Evolutionary conservation across 1,139 yeast species (phyloP).

Genomic region (Lipomyces yarrowii): DNA sequence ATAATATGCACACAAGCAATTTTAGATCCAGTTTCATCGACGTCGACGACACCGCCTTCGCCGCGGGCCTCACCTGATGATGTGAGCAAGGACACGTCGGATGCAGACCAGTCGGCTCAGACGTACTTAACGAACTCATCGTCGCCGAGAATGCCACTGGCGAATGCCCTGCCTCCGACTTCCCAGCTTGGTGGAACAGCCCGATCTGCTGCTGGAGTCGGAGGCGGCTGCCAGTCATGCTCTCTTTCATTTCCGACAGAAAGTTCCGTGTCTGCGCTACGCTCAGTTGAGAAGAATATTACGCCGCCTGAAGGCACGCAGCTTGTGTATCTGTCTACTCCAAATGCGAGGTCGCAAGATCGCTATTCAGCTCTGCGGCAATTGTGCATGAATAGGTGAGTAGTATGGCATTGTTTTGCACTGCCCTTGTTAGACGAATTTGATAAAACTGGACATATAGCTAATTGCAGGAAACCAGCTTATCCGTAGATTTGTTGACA

Average conservation of each 20-base stretch:
- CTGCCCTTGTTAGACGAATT: slow-evolving; percentile 72
- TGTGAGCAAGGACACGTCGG: slow-evolving; percentile 32
- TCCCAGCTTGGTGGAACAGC: neutral
- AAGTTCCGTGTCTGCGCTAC: slow-evolving; percentile 4
- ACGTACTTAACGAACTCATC: slow-evolving; percentile 32
- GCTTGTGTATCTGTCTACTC: slow-evolving; percentile 53
- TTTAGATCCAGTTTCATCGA: slow-evolving; percentile 37
- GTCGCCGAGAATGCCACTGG: slow-evolving; percentile 21
- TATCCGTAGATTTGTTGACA: slow-evolving; percentile 47
- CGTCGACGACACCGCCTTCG: slow-evolving; percentile 39
- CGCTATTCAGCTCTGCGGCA: slow-evolving; percentile 60
- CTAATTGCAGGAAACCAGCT: slow-evolving; percentile 34
- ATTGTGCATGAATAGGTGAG: slow-evolving; percentile 36
- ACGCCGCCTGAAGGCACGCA: slow-evolving; percentile 18
- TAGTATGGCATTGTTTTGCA: slow-evolving; percentile 38
- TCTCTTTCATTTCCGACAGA: slow-evolving; percentile 28
- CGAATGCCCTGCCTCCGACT: slow-evolving; percentile 17
- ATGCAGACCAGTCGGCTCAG: slow-evolving; percentile 33
- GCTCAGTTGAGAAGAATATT: neutral
- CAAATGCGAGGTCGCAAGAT: slow-evolving; percentile 61
- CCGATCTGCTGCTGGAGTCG: neutral
- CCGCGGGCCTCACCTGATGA: slow-evolving; percentile 18
- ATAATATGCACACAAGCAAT: slow-evolving; percentile 67
- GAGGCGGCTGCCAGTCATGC: slow-evolving; percentile 25
- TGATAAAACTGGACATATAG: slow-evolving; percentile 38